Percentiles rank a stretch among this genome's conserved stretches.
These are phyloP conservation scores for Erysimum cheiri DNA, from an alignment of 441 rosid species.

Conservation along the genomic window DNA sequence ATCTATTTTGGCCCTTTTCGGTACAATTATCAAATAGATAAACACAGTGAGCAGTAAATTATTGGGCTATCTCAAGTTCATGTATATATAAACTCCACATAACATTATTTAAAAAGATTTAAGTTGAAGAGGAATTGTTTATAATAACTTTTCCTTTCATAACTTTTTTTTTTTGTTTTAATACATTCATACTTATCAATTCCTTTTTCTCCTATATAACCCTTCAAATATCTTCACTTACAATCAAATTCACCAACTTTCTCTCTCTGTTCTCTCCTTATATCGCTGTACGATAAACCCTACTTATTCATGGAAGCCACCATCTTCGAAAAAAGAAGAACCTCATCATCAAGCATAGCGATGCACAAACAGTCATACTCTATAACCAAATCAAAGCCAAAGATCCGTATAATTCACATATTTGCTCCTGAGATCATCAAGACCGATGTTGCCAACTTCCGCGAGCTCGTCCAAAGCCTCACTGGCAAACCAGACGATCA, in stretches of 20 bases:
- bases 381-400: slow-evolving; percentile 80
- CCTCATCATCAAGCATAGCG: slow-evolving; percentile 49
- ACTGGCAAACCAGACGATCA: slow-evolving; percentile 65
- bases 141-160: not conserved
- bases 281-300: slow-evolving; percentile 24
- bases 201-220: slow-evolving; percentile 34
- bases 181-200: slow-evolving; percentile 1
- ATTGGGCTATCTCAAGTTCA: not conserved
- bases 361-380: slow-evolving; percentile 58
- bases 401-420: slow-evolving; percentile 87
- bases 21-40: slow-evolving; percentile 5
- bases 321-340: slow-evolving; percentile 39
- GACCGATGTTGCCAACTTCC: slow-evolving; percentile 85
- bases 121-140: not conserved
- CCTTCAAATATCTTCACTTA: slow-evolving; percentile 30
- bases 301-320: slow-evolving; percentile 40
- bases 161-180: no score
- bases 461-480: slow-evolving; percentile 87
- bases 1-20: not conserved
- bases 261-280: slow-evolving; percentile 25
- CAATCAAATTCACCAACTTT: slow-evolving; percentile 51
- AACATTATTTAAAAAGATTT: not conserved
- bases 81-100: not conserved
- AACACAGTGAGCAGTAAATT: slow-evolving; percentile 20
- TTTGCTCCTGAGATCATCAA: slow-evolving; percentile 97